Base-by-base conservation (phyloP, 2,329 filamentous ascomycete genomes). In the Phialophora verrucosa region DNA sequence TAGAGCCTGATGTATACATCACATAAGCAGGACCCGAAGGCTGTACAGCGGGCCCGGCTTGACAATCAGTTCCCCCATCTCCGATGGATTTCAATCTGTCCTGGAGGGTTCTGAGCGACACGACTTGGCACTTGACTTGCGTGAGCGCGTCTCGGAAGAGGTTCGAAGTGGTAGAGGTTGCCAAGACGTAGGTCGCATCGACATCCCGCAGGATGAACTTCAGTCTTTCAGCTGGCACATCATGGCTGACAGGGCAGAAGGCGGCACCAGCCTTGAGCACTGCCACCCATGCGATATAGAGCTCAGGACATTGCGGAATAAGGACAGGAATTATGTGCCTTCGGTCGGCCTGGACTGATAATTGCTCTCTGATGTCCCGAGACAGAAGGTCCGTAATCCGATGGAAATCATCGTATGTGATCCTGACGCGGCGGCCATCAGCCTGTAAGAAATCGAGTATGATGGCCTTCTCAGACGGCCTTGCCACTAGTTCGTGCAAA, bases 1-100 rank as follows among this genome's bases (percentile, higher is more conserved):
- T 97, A 4, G 92, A 96, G 2, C 93, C 93, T 54, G 92, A 96
- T 0, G 93, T 97, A 76, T 96, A 97, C 88, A 97, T 93, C 66
- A 97, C 87, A 80, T 97, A 97, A 27, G 93, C 92, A n/a, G 69
- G 67, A 20, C 49, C 35, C 17, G 50, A 35, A 27, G 93, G 61
- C 44, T 71, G 65, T 49, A 77, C 73, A 17, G 72, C 64, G 2
- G 70, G 68, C 20, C 75, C 67, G 70, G 17, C 32, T 70, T 29
- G 63, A 51, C 17, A 42, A 58, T 54, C 44, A 44, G 12, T 23
- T 31, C 35, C 51, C 25, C 32, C 49, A 20, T 54, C n/a, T 20
- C 42, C 6, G 17, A 29, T 2, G 17, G 44, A 51, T 10, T 14
- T 17, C 5, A 32, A 17, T 14, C 56, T 66, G 27, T 31, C 27